phyloP scores from a whole-genome alignment of 2,329 filamentous ascomycete genomes.

The Colletotrichum zoysiae region DNA sequence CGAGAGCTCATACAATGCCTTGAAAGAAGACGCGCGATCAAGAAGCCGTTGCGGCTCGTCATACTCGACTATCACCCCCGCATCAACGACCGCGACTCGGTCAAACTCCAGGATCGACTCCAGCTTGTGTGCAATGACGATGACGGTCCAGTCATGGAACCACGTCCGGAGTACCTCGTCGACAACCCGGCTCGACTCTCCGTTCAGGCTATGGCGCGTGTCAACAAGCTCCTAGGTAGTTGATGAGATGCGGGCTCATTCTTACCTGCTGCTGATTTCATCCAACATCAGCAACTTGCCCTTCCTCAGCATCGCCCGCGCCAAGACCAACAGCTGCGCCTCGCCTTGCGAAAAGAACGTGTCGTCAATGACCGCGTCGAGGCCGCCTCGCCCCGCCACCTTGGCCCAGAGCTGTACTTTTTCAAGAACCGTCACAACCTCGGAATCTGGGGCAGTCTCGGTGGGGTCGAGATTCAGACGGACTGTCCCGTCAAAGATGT shows the following conservation, averaged over 20 bases:
- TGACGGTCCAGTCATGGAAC: constrained; percentile 59
- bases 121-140: constrained; percentile 48
- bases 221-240: not conserved
- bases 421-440: constrained; percentile 58
- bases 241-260: not conserved
- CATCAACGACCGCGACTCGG: constrained; percentile 63
- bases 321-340: constrained; percentile 62
- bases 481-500: constrained; percentile 61
- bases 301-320: constrained; percentile 57
- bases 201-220: constrained; percentile 39
- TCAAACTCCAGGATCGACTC: constrained; percentile 62
- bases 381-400: constrained; percentile 53
- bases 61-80: constrained; percentile 60
- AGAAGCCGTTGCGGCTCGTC: constrained; percentile 21
- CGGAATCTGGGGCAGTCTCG: constrained; percentile 51
- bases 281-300: constrained; percentile 57
- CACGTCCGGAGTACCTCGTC: constrained; percentile 40
- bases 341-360: constrained; percentile 60
- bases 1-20: constrained; percentile 23
- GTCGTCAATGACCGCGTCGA: constrained; percentile 50
- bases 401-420: constrained; percentile 60
- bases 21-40: constrained; percentile 16
- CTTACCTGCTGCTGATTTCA: constrained; percentile 56
- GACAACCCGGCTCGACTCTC: constrained; percentile 37
- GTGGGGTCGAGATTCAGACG: constrained; percentile 62